Evolutionary conservation across 495 filamentous ascomycete genomes (phyloP).

Genomic region (Neurospora terricola): DNA sequence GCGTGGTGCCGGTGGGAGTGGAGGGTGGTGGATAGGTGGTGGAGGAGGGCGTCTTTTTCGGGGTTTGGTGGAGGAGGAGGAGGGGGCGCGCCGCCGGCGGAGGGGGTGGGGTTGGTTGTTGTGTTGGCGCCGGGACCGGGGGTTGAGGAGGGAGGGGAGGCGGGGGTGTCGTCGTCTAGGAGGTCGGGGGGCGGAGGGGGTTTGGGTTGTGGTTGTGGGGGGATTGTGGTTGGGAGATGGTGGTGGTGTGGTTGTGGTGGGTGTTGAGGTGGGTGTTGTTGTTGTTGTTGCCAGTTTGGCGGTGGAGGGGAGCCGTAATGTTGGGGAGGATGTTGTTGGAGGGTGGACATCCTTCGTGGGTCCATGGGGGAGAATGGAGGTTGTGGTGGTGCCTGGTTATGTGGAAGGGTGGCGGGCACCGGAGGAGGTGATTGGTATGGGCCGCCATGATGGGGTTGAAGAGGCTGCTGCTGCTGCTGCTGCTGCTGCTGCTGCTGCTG

Average conservation of each 20-base stretch:
- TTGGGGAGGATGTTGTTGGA: constrained; percentile 12
- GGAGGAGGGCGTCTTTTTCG: constrained; percentile 83
- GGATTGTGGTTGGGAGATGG: too few species aligned
- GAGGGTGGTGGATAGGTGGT: constrained; percentile 62
- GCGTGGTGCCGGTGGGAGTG: constrained; percentile 53
- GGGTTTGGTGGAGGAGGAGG: constrained; percentile 77
- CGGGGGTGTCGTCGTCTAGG: constrained; percentile 52
- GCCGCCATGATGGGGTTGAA: not conserved
- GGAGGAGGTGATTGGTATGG: constrained; percentile 6
- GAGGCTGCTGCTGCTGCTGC: constrained; percentile 11
- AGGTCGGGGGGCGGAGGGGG: constrained; percentile 57
- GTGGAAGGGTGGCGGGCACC: constrained; percentile 2
- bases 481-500: constrained; percentile 12
- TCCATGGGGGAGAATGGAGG: constrained; percentile 15
- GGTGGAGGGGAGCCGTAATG: constrained; percentile 12
- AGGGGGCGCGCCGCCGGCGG: constrained; percentile 38
- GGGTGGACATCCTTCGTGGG: constrained; percentile 16
- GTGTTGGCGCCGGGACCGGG: constrained; percentile 31
- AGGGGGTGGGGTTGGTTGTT: constrained; percentile 41
- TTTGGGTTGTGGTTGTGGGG: constrained; percentile 20
- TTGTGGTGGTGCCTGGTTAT: constrained; percentile 26
- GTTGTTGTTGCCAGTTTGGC: constrained; percentile 14
- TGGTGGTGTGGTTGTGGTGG: not conserved
- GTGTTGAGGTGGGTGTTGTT: not conserved
- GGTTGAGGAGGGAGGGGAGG: constrained; percentile 52